phyloP scores from a whole-genome alignment of 2,329 filamentous ascomycete species.

The Cladosporium oxysporum region DNA sequence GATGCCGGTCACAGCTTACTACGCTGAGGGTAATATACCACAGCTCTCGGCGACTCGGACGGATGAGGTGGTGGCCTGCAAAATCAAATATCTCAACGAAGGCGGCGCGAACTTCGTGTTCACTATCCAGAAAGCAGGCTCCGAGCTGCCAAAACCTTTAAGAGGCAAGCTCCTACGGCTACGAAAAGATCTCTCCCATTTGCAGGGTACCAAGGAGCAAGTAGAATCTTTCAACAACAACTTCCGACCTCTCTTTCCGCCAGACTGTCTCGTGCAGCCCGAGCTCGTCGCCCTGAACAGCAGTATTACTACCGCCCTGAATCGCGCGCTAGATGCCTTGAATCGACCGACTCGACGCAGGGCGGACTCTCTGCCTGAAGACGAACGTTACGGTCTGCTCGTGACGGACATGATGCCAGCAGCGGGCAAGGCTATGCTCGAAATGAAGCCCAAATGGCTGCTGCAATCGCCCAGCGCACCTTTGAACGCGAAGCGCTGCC shows the following conservation, averaged over 20 bases:
- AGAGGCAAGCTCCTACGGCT: constrained; percentile 35
- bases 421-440: constrained; percentile 33
- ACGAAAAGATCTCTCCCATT: constrained; percentile 36
- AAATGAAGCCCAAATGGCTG: constrained; percentile 54
- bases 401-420: constrained; percentile 40
- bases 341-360: constrained; percentile 30
- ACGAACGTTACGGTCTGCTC: constrained; percentile 35
- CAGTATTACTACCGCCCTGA: constrained; percentile 28
- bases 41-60: constrained; percentile 2
- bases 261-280: constrained; percentile 35
- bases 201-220: constrained; percentile 32
- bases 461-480: constrained; percentile 49
- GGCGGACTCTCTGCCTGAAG: constrained; percentile 31
- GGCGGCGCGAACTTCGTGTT: constrained; percentile 42
- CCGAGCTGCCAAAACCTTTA: constrained; percentile 21
- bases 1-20: constrained; percentile 20
- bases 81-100: constrained; percentile 39
- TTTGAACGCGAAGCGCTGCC: constrained; percentile 42
- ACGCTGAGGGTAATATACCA: constrained; percentile 3
- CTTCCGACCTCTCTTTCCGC: constrained; percentile 35
- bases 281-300: constrained; percentile 31
- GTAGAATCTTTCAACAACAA: constrained; percentile 28
- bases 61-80: constrained; percentile 14
- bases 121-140: constrained; percentile 24
- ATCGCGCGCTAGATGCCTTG: constrained; percentile 26